These are phyloP conservation scores for Inga leiocalycina DNA, from an alignment of 306 rosid genomes.

Conservation along the genomic window DNA sequence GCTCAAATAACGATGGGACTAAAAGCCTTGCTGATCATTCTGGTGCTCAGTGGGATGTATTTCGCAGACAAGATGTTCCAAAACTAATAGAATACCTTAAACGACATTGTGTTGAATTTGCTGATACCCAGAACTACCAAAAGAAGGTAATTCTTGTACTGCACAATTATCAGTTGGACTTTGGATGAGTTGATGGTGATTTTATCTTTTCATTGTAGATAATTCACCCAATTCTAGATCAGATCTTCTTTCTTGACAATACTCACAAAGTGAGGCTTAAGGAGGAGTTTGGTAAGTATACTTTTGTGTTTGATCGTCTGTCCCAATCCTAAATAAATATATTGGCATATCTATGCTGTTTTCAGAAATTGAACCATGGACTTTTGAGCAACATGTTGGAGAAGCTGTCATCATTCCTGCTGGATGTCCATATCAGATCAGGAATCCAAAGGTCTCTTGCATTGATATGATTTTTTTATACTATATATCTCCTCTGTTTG, in stretches of 20 bases:
- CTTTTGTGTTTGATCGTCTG: constrained; percentile 25
- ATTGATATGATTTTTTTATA: constrained; percentile 17
- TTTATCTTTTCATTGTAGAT: constrained; percentile 60
- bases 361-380: constrained; percentile 97
- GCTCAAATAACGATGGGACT: constrained; percentile 37
- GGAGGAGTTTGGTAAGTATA: constrained; percentile 85
- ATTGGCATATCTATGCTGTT: constrained; percentile 29
- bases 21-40: constrained; percentile 36
- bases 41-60: constrained; percentile 90
- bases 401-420: constrained; percentile 99
- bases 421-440: constrained; percentile 97
- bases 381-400: constrained; percentile 85
- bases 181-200: constrained; percentile 31
- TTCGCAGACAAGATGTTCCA: constrained; percentile 93
- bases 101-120: constrained; percentile 62
- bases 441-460: constrained; percentile 72
- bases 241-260: constrained; percentile 76
- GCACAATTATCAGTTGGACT: constrained; percentile 27
- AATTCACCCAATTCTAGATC: constrained; percentile 90
- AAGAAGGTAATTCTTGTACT: constrained; percentile 53
- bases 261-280: constrained; percentile 80
- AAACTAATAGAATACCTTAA: constrained; percentile 81
- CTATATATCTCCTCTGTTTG: constrained; percentile 1
- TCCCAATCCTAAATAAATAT: constrained; percentile 9
- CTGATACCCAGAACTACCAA: constrained; percentile 36